Evolutionary conservation across 2,329 filamentous ascomycete genomes (phyloP).

Genomic region (Canariomyces notabilis): DNA sequence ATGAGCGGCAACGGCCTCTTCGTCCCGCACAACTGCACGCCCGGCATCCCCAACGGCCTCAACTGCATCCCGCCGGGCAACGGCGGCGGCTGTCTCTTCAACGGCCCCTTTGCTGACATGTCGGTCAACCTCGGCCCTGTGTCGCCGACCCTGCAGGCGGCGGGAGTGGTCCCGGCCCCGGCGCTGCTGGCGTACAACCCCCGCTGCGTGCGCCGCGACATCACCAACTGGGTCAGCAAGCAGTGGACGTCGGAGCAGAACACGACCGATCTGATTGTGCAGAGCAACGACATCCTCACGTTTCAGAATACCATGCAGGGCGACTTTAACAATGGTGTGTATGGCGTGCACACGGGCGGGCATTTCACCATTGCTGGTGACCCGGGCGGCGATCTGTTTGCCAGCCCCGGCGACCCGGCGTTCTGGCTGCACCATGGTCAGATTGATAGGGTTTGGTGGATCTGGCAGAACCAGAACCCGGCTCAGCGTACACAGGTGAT

Average conservation of each 20-base stretch:
- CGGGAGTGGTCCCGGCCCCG: no score
- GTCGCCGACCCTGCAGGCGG: conserved; percentile 16
- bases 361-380: conserved; percentile 43
- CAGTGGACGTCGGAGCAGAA: conserved; percentile 25
- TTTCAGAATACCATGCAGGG: conserved; percentile 37
- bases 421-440: conserved; percentile 44
- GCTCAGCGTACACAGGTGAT: conserved; percentile 30
- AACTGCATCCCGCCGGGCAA: conserved; percentile 31
- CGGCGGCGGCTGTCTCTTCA: conserved; percentile 29
- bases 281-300: conserved; percentile 26
- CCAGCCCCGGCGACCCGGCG: conserved; percentile 40
- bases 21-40: no score
- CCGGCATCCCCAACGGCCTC: conserved; percentile 14
- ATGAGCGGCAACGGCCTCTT: conserved; percentile 37
- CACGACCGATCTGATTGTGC: conserved; percentile 30
- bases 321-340: conserved; percentile 26
- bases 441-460: conserved; percentile 44
- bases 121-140: conserved; percentile 31
- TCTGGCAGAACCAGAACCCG: conserved; percentile 45
- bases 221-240: conserved; percentile 23
- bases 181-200: conserved; percentile 33
- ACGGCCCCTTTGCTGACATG: conserved; percentile 28
- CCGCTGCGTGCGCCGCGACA: conserved; percentile 32
- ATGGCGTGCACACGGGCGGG: conserved; percentile 36
- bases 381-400: conserved; percentile 41